These are phyloP conservation scores for Mycena leptocephala DNA, from an alignment of 768 basidiomycete species.

Conservation along the genomic window DNA sequence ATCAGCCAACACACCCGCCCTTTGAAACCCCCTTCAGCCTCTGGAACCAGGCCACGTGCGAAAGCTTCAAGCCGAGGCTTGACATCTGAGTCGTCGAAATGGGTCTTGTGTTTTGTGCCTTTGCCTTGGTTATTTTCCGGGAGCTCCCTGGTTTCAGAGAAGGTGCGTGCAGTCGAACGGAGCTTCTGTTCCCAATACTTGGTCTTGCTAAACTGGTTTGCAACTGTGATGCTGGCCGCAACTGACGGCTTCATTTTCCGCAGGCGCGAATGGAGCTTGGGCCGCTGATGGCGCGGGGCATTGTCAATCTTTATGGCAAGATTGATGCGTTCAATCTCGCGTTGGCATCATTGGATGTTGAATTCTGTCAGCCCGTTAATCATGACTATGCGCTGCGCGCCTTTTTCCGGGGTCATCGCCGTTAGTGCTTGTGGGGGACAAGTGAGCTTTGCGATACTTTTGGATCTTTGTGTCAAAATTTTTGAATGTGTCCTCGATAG, in stretches of 20 bases:
- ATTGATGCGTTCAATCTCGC: conserved; percentile 2
- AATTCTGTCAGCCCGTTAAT: conserved; percentile 22
- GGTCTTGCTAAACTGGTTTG: conserved; percentile 17
- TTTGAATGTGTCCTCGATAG: conserved; percentile 6
- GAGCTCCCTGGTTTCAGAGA: too few relatives aligned
- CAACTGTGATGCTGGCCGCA: conserved; percentile 17
- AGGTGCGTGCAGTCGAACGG: too few relatives aligned
- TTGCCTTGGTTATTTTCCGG: too few relatives aligned
- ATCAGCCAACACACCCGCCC: not conserved
- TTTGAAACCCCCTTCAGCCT: conserved; percentile 15
- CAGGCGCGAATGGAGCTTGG: conserved; percentile 10
- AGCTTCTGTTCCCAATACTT: conserved; percentile 10
- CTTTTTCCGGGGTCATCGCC: conserved; percentile 18
- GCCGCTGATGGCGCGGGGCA: not conserved
- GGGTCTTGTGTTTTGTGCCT: conserved; percentile 1
- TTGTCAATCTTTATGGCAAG: not conserved
- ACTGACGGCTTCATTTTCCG: conserved; percentile 20
- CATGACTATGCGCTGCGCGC: conserved; percentile 14
- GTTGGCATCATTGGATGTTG: conserved; percentile 4
- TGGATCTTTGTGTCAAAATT: conserved; percentile 4
- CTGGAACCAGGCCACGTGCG: conserved; percentile 12
- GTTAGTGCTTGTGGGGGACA: not conserved
- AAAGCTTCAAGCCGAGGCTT: conserved; percentile 21
- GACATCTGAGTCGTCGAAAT: too few relatives aligned
- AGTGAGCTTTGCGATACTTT: conserved; percentile 17